Evolutionary conservation across 352 stramenopile species (phyloP).

Genomic region (Phytophthora pistaciae): DNA sequence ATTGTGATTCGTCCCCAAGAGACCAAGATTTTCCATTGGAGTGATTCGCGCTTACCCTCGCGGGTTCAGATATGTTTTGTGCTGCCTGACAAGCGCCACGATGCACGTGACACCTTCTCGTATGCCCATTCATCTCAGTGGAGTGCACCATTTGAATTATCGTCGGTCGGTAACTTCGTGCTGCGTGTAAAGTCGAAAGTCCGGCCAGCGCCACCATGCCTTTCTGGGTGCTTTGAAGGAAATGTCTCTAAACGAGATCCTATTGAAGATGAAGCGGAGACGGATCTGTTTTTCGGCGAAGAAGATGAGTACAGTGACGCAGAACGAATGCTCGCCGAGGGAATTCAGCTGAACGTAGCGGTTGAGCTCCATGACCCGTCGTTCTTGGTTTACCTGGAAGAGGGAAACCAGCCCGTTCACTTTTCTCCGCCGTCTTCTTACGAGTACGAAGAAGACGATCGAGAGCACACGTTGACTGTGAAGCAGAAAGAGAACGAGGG

Average conservation of each 20-base stretch:
- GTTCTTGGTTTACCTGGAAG: slow-evolving; percentile 71
- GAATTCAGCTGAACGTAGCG: slow-evolving; percentile 75
- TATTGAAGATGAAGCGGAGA: slow-evolving; percentile 43
- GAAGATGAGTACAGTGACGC: slow-evolving; percentile 46
- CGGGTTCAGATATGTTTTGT: slow-evolving; percentile 83
- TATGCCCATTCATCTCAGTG: slow-evolving; percentile 67
- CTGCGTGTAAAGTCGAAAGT: slow-evolving; percentile 75
- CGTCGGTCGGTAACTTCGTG: slow-evolving; percentile 84
- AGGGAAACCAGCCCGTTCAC: slow-evolving; percentile 38
- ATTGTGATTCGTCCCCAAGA: slow-evolving; percentile 59
- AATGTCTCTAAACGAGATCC: slow-evolving; percentile 15
- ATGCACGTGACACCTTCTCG: slow-evolving; percentile 28
- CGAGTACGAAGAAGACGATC: slow-evolving; percentile 37
- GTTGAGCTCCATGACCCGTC: slow-evolving; percentile 86
- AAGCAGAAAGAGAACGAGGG: slow-evolving; percentile 56
- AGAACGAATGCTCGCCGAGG: slow-evolving; percentile 43
- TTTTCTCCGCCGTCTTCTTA: slow-evolving; percentile 40
- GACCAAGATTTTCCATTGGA: slow-evolving; percentile 86
- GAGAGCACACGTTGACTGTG: slow-evolving; percentile 37
- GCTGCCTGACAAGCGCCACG: slow-evolving; percentile 37
- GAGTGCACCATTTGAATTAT: slow-evolving; percentile 83
- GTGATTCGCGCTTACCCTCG: slow-evolving; percentile 65
- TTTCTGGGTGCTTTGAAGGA: slow-evolving; percentile 59
- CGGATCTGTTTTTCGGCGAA: slow-evolving; percentile 43
- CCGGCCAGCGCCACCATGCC: slow-evolving; percentile 42